A percentile compares a stretch with the other conserved stretches of the same genome.
Evolutionary conservation across 345 rosid species (phyloP).

Genomic region (Lenwebbia sp.): DNA sequence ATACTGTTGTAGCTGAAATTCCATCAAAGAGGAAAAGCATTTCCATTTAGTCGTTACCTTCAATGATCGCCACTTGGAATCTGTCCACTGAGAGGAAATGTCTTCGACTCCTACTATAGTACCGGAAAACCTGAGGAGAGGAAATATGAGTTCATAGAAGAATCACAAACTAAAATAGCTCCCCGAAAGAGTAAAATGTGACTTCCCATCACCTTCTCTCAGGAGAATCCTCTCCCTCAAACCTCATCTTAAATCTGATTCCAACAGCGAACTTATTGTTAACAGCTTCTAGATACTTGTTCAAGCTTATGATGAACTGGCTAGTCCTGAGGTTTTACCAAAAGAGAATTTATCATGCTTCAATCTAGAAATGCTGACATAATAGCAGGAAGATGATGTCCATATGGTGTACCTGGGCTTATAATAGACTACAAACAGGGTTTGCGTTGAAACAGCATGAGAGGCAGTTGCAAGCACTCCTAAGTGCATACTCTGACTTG

Average conservation of each 20-base stretch:
- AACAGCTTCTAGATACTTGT: slow-evolving; percentile 62
- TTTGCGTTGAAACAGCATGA: slow-evolving; percentile 60
- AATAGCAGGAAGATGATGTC: not conserved
- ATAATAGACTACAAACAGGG: slow-evolving; percentile 75
- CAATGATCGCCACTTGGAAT: slow-evolving; percentile 76
- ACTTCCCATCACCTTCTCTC: slow-evolving; percentile 54
- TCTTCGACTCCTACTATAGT: slow-evolving; percentile 80
- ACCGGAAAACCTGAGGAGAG: slow-evolving; percentile 58
- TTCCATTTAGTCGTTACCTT: slow-evolving; percentile 23
- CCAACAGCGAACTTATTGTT: slow-evolving; percentile 56
- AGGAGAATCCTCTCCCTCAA: slow-evolving; percentile 88
- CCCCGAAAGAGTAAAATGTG: not conserved
- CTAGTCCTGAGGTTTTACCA: slow-evolving; percentile 44
- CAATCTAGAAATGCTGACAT: not conserved
- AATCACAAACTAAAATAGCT: not conserved
- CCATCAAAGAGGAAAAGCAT: not conserved
- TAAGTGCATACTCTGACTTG: slow-evolving; percentile 90
- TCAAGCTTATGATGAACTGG: slow-evolving; percentile 71
- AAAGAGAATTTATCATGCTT: not conserved
- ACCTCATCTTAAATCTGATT: slow-evolving; percentile 83
- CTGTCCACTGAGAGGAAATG: slow-evolving; percentile 67
- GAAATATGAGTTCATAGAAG: not conserved
- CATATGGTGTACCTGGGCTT: slow-evolving; percentile 60
- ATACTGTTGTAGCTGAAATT: not conserved
- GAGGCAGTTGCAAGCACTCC: slow-evolving; percentile 94